Evolutionary conservation across 768 basidiomycete genomes (phyloP), one percentile per base, ranked within the genome.

Genomic region (Leccinum variicolor): DNA sequence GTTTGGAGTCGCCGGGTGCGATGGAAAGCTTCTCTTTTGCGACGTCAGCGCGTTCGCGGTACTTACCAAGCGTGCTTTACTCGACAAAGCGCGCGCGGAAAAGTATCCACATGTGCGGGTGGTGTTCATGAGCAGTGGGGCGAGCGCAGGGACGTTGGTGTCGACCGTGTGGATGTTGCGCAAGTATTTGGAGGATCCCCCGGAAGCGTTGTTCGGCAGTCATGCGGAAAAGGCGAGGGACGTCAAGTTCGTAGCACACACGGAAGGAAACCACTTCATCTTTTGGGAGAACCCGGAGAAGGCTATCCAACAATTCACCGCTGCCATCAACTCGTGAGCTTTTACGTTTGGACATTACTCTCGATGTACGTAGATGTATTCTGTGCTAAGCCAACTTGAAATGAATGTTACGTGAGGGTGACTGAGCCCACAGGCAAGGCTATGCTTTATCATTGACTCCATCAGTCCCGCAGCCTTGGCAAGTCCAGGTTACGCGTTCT

Each of bases 231-330:
- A 43, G 36, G 62, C 49, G 29, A 67, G 66, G 29, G 66, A 69
- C 9, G 52, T 69, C 57, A 53, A 61, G 49, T 53, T 31, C 29
- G 6, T 61, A 10, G 25, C 7, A 3, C 58, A 66, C 17, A 29
- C 48, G 8, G 64, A 67, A 43, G 66, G 66, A 34, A 69, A 67
- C 41, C 67, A 67, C 49, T 66, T 69, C 14, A 17, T 63, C 23
- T 69, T 64, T 45, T 67, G 64, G 66, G 65, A 67, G 0, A 55
- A 66, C 9, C 66, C 67, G 11, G 56, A 67, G 61, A 60, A 55
- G 50, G 61, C 64, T 23, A 60, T 69, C n/a, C 45, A 57, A 28
- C 62, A 65, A 11, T 66, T 58, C 29, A 33, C 9, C n/a, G 23
- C 2, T 1, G 28, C 59, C 4, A 61, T 66, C 34, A 56, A 48